Evolutionary conservation across 2,329 filamentous ascomycete species (phyloP), one percentile per base, ranked within the genome.

Genomic region (Venturia aucupariae): DNA sequence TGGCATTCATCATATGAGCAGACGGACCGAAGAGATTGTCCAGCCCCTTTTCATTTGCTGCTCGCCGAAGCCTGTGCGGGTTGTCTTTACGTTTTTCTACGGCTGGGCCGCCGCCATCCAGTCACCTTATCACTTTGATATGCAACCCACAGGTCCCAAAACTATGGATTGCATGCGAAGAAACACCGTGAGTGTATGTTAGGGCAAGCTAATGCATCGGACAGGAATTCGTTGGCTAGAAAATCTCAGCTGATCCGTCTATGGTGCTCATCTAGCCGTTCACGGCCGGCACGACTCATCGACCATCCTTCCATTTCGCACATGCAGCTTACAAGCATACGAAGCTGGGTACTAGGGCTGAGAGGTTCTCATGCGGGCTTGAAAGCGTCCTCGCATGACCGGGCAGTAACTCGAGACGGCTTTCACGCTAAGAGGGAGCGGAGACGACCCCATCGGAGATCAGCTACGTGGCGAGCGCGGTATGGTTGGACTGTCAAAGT

Each of bases 391-490:
- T 75, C 72, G 74, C 73, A 77, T 75, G 72, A 75, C 73, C 70
- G 76, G 70, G 74, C 75, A 75, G 75, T 76, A 74, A 75, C 75
- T 74, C 75, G 73, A 72, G 69, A 72, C 72, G 71, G 70, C 71
- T 70, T 68, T 70, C 68, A 76, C 75, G 75, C 77, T 79, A 79
- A 77, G 74, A 75, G 74, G 72, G 74, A 75, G 76, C 76, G 75
- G 74, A 77, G 73, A 73, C 73, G 75, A 60, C 72, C 74, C 73
- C 75, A 74, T 78, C 77, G 78, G 76, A 78, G 77, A 80, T 76
- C 78, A 75, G 78, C 78, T 80, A 81, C 78, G 78, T 81, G 78
- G 78, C 78, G 75, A 74, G 67, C 73, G 71, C 71, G 76, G 75
- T 75, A 72, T 78, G 75, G 76, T 76, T 75, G 73, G 76, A 62